Evolutionary conservation across 805 yeast species (phyloP), one percentile per base, ranked within the genome.

Genomic region (Candida railenensis): DNA sequence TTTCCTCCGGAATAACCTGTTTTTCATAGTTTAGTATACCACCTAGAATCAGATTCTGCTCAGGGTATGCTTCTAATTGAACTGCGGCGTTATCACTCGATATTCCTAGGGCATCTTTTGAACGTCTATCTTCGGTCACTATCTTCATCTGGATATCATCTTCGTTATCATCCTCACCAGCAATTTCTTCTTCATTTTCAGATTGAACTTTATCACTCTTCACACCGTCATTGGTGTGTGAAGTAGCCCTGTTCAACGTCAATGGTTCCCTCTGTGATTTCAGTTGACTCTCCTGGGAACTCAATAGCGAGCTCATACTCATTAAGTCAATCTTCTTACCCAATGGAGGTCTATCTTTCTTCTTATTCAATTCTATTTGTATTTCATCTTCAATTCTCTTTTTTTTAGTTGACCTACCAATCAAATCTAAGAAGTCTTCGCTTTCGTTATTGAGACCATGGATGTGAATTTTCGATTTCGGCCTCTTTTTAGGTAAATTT

Each of bases 341-440:
- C 34, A 18, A 19, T 11, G 39, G 20, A 5, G 22, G 7, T 16
- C 14, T 18, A 4, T 22, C 34, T 11, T 37, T 21, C 33, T n/a
- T 16, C 18, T 22, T 15, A 7, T 3, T 39, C 11, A 4, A 16
- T 19, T 9, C 14, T 9, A 15, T 21, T 15, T 28, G 15, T 32
- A 18, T 9, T 11, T 14, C 21, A 8, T 4, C 22, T 12, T 5
- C n/a, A 12, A 8, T 15, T 33, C 15, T 33, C 15, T 33, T 33
- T 15, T 33, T 33, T 15, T 33, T 33, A 14, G 22, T 36, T 39
- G 20, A n/a, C 18, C 20, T 21, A 32, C 42, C 22, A 11, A 39
- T 39, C 42, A 39, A 39, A 21, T 39, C 42, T 20, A 39, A n/a
- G 21, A 39, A 39, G 42, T 39, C 42, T 12, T 22, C 42, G 9